Evolutionary conservation across 306 rosid genomes (phyloP).

Genomic region (Oemleria cerasiformis): DNA sequence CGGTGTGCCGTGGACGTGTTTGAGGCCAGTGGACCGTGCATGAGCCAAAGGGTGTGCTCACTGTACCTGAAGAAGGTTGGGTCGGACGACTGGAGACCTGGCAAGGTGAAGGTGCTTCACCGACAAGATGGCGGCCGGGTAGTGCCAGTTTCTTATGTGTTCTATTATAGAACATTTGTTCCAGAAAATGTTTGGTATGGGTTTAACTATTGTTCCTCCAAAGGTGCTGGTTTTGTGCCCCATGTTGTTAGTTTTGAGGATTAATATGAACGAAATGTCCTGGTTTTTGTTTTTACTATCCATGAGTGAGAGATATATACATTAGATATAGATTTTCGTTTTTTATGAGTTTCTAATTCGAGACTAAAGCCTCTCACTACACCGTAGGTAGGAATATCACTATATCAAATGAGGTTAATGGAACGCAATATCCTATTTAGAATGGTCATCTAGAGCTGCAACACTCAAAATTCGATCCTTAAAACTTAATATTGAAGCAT

Average conservation of each 20-base stretch:
- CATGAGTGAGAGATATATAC: too few species aligned
- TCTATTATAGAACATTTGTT: slow-evolving; percentile 32
- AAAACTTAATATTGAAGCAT: too few species aligned
- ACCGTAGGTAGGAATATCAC: too few species aligned
- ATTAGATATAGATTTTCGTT: too few species aligned
- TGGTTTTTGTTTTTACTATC: neutral
- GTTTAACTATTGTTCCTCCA: slow-evolving; percentile 27
- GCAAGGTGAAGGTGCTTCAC: slow-evolving; percentile 32
- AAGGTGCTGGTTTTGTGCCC: slow-evolving; percentile 11
- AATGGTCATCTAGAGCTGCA: too few species aligned
- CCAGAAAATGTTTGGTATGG: slow-evolving; percentile 43
- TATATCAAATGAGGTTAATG: too few species aligned
- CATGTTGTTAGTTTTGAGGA: slow-evolving; percentile 11
- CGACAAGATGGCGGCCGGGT: slow-evolving; percentile 13
- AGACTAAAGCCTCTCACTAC: too few species aligned
- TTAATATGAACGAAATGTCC: neutral
- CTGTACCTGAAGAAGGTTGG: slow-evolving; percentile 34
- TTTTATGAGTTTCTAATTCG: too few species aligned
- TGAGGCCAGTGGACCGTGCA: slow-evolving; percentile 32
- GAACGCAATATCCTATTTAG: too few species aligned
- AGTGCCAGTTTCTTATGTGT: slow-evolving; percentile 27
- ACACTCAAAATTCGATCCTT: too few species aligned
- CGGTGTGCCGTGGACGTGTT: slow-evolving; percentile 34
- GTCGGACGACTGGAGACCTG: slow-evolving; percentile 35
- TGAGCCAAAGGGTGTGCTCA: slow-evolving; percentile 24